Evolutionary conservation across 257 asterid species (phyloP).

Genomic region (Euphrasia confusa): DNA sequence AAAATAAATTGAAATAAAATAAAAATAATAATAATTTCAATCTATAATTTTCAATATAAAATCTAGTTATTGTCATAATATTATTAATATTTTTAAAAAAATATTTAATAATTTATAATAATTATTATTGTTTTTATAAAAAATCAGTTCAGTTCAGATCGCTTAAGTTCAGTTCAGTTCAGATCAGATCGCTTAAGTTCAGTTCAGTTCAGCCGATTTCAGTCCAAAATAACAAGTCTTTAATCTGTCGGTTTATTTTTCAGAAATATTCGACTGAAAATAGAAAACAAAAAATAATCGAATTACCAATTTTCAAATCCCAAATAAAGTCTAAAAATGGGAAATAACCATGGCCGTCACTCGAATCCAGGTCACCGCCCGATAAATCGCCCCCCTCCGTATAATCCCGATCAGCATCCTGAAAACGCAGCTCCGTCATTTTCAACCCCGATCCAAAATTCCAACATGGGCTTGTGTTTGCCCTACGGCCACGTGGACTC

Average conservation of each 20-base stretch:
- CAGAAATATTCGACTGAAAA: neutral
- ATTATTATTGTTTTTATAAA: no score
- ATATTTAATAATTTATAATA: no score
- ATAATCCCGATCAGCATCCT: slow-evolving; percentile 19
- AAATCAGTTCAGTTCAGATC: no score
- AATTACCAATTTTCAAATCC: neutral
- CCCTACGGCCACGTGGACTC: slow-evolving; percentile 71
- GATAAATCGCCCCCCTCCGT: slow-evolving; percentile 17
- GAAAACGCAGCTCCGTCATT: slow-evolving; percentile 17
- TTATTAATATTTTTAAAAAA: no score
- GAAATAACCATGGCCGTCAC: slow-evolving; percentile 34
- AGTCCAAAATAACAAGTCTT: no score
- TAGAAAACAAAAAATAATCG: neutral
- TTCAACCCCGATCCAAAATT: slow-evolving; percentile 19
- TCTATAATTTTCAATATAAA: no score
- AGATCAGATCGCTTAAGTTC: no score
- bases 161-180: no score
- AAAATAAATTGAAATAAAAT: no score
- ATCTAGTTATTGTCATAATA: no score
- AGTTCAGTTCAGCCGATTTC: no score
- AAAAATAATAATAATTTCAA: no score
- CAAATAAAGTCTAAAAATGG: slow-evolving; percentile 24
- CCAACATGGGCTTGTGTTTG: slow-evolving; percentile 40
- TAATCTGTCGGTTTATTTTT: neutral
- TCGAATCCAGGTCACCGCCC: slow-evolving; percentile 28